Base-by-base conservation (phyloP, 345 rosid genomes). In the Populus ilicifolia region DNA sequence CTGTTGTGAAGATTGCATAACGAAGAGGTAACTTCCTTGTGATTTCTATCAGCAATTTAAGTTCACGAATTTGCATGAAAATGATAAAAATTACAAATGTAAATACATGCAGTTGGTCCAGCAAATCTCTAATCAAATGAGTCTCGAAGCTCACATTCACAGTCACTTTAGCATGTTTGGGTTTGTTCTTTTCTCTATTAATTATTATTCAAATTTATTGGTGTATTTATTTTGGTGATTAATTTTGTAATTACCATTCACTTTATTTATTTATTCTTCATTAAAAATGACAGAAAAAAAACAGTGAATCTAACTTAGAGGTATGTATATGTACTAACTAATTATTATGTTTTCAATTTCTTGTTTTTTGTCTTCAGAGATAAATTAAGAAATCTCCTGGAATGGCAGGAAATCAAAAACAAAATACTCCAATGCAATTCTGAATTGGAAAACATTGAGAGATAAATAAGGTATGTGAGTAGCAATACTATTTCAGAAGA, bases 371-470 rank as follows among this genome's bases (percentile, higher is more conserved):
- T 21, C 38, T 7, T 6, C 20, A 10, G 44, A 41, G 44, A 11
- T 41, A 2, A 41, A 14, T 36, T 21, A 72, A 68, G 43, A 6
- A 13, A 6, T 66, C 33, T 54, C 11, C 6, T 74, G 54, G 44
- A 11, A 80, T 71, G 36, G 8, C 80, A 82, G 82, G 73, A 48
- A 2, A 3, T 29, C 39, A 2, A 59, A 69, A 69, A 12, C 41
- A 43, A 77, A 59, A 39, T 77, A 5, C 9, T 20, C 27, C 9
- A 5, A 17, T 35, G 38, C 65, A 23, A 23, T 69, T 50, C 59
- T 65, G 66, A 76, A 64, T 8, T 69, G 67, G 78, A 76, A 35
- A 56, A 73, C 12, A 69, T 76, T 43, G 83, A 83, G 78, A 77
- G 23, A 33, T 36, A 69, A 59, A 18, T 70, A 41, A 76, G 79